Percentiles rank a stretch among this genome's conserved stretches.
Conservation (phyloP, 225 moss, liverwort and hornwort genomes). For the Asterella californica region DNA sequence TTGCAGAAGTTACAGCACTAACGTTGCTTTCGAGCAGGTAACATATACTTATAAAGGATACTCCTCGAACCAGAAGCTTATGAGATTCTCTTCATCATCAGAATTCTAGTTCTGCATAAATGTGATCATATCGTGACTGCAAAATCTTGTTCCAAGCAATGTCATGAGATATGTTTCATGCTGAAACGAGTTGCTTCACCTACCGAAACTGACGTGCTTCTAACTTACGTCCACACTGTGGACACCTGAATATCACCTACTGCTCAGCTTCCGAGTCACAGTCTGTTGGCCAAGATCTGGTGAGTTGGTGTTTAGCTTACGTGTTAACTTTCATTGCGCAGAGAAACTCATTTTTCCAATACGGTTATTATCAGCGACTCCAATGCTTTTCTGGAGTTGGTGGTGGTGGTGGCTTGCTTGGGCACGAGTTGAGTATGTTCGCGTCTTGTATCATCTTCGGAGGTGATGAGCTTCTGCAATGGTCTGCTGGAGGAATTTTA, state of each 20-base stretch:
- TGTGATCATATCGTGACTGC: not conserved
- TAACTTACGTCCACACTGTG: slow-evolving; percentile 19
- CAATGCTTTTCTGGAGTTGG: no score
- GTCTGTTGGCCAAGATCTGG: slow-evolving; percentile 3
- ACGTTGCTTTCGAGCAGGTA: slow-evolving; percentile 1
- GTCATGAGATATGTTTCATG: not conserved
- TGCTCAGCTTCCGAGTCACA: slow-evolving; percentile 36
- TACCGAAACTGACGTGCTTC: not conserved
- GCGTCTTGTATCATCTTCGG: no score
- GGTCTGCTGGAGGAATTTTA: no score
- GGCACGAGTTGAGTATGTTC: no score
- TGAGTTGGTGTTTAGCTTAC: not conserved
- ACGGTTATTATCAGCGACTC: no score
- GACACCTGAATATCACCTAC: slow-evolving; percentile 35
- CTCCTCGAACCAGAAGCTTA: not conserved
- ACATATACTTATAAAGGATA: not conserved
- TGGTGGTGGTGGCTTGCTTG: no score
- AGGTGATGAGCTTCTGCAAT: not conserved
- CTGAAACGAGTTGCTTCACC: not conserved
- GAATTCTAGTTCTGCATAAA: not conserved
- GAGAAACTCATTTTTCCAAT: no score
- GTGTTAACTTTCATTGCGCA: no score
- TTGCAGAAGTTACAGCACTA: not conserved
- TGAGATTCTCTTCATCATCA: not conserved
- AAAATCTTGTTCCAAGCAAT: not conserved